Conservation (phyloP, 2,329 filamentous ascomycete genomes). For the Scytalidium sp. region DNA sequence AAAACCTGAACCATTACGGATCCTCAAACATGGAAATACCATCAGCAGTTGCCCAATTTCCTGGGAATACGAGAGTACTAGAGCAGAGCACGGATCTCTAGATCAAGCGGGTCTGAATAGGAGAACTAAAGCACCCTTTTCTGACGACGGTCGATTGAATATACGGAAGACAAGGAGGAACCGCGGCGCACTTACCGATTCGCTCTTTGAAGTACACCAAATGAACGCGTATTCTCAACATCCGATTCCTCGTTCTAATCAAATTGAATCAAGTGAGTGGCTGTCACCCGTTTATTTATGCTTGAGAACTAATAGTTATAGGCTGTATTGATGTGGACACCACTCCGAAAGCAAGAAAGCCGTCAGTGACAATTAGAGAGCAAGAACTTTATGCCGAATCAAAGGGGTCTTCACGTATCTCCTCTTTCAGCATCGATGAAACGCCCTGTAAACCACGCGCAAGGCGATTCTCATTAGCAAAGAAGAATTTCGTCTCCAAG, state of each 20-base stretch:
- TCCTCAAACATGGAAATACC: slow-evolving; percentile 41
- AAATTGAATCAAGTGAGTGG: neutral
- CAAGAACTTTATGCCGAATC: neutral
- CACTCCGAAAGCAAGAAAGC: slow-evolving; percentile 22
- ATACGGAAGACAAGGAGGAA: slow-evolving; percentile 14
- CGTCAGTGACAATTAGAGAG: neutral
- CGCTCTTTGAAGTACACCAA: neutral
- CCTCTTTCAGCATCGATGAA: neutral
- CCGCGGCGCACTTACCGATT: neutral
- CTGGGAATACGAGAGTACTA: slow-evolving; percentile 8
- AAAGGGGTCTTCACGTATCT: neutral
- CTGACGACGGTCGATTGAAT: neutral
- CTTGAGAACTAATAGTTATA: neutral
- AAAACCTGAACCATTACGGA: slow-evolving; percentile 45
- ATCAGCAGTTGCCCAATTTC: slow-evolving; percentile 20
- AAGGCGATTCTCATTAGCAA: neutral
- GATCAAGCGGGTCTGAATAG: neutral
- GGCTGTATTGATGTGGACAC: slow-evolving; percentile 16
- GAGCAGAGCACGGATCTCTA: neutral
- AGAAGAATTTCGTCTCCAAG: neutral
- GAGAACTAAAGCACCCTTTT: neutral
- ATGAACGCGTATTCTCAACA: neutral
- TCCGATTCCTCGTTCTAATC: neutral
- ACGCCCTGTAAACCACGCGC: neutral
- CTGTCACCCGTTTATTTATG: neutral